Percentiles rank a stretch among this genome's conserved stretches.
Evolutionary conservation across 768 basidiomycete genomes (phyloP).

Genomic region (Mycena galericulata): DNA sequence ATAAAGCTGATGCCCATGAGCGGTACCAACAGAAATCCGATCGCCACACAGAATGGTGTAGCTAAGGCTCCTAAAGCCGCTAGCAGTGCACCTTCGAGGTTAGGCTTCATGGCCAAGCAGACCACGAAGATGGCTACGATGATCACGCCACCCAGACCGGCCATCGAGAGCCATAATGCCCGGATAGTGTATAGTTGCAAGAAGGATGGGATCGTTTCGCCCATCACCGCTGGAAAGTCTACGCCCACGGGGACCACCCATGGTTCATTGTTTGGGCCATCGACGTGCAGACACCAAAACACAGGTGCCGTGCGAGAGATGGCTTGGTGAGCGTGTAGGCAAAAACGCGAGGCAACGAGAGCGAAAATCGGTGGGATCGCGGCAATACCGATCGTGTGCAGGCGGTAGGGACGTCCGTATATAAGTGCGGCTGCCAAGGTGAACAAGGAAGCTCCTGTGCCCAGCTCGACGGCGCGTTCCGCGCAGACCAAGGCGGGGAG

Average conservation of each 20-base stretch:
- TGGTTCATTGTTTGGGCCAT: neutral
- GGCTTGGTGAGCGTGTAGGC: neutral
- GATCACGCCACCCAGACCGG: no score
- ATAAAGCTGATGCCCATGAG: neutral
- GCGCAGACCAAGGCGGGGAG: conserved; percentile 4
- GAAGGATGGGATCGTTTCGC: no score
- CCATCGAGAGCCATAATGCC: no score
- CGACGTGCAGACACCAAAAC: conserved; percentile 1
- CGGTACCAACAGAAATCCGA: neutral
- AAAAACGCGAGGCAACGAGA: conserved; percentile 7
- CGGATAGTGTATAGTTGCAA: no score
- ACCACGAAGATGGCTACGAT: no score
- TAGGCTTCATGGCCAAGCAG: neutral
- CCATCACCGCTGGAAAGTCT: no score
- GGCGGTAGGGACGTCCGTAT: neutral
- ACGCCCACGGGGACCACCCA: neutral
- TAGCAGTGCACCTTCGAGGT: neutral
- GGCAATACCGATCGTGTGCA: neutral
- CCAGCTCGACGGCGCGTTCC: neutral
- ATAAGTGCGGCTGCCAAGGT: neutral
- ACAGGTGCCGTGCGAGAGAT: neutral
- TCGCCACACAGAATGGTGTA: neutral
- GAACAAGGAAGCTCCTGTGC: neutral
- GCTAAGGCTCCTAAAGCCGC: neutral
- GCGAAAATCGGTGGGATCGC: neutral